Evolutionary conservation across 2,329 filamentous ascomycete genomes (phyloP).

Genomic region (Cytospora paraplurivora): DNA sequence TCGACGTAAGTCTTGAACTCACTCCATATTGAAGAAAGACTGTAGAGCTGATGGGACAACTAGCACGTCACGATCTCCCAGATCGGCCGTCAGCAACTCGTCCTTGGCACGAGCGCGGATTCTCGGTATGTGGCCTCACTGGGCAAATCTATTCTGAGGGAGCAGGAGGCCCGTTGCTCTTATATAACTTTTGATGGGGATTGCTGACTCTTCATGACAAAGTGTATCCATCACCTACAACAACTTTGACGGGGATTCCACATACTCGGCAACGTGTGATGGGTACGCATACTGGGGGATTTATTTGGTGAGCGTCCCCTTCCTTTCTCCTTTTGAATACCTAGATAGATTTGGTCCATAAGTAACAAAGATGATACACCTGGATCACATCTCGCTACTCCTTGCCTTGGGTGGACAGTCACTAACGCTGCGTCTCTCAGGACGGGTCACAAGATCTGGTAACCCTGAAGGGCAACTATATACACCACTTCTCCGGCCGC

Average conservation of each 20-base stretch:
- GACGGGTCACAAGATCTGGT: slow-evolving; percentile 57
- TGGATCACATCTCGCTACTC: too few species aligned
- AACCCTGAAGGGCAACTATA: slow-evolving; percentile 63
- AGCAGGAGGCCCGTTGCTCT: too few species aligned
- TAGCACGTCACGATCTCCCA: slow-evolving; percentile 50
- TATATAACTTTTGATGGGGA: too few species aligned
- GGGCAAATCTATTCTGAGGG: too few species aligned
- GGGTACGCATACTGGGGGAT: slow-evolving; percentile 62
- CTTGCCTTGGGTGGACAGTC: too few species aligned
- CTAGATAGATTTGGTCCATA: too few species aligned
- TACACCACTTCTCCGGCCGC: slow-evolving; percentile 60
- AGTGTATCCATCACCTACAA: slow-evolving; percentile 63
- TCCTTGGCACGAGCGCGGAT: slow-evolving; percentile 53
- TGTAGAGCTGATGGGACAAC: too few species aligned
- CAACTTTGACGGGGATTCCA: slow-evolving; percentile 55
- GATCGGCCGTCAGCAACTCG: slow-evolving; percentile 62
- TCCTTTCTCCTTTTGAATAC: too few species aligned
- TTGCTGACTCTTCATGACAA: slow-evolving; percentile 34
- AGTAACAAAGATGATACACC: too few species aligned
- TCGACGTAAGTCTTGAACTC: slow-evolving; percentile 39
- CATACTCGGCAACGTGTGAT: slow-evolving; percentile 60
- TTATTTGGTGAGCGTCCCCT: slow-evolving; percentile 43
- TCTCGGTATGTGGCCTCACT: slow-evolving; percentile 32
- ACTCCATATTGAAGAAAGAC: too few species aligned
- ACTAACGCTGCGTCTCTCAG: too few species aligned